These are phyloP conservation scores for Globisporangium parvum DNA, from an alignment of 352 stramenopile genomes.

Conservation along the genomic window DNA sequence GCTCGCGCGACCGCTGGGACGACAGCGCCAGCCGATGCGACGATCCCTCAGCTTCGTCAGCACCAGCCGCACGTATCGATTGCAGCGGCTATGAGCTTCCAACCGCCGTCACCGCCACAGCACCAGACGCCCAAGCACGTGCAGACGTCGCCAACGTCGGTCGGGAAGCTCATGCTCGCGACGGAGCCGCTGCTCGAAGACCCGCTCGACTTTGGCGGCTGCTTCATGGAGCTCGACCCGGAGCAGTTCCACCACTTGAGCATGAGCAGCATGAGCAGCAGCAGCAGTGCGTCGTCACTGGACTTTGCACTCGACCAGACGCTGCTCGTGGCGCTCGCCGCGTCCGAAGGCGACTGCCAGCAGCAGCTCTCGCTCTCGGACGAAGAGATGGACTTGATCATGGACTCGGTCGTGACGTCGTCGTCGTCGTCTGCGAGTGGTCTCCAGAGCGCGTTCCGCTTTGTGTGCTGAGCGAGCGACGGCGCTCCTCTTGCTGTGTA, in stretches of 20 bases:
- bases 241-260: not conserved
- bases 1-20: not conserved
- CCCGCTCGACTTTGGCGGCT: constrained; percentile 11
- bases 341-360: not conserved
- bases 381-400: constrained; percentile 12
- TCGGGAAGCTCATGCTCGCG: not conserved
- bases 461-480: constrained; percentile 1
- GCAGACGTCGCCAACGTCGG: constrained; percentile 6
- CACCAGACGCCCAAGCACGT: constrained; percentile 2
- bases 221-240: constrained; percentile 9
- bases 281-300: not conserved
- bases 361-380: constrained; percentile 11
- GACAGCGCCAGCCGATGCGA: not conserved
- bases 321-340: constrained; percentile 3
- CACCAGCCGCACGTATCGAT: not conserved
- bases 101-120: not conserved
- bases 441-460: constrained; percentile 7
- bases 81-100: not conserved
- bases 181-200: constrained; percentile 3
- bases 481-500: constrained; percentile 1
- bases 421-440: not conserved
- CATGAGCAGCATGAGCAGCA: not conserved
- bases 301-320: constrained; percentile 10
- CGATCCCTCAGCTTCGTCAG: not conserved
- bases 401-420: constrained; percentile 10